These are phyloP conservation scores for Cercospora sp. DNA, from an alignment of 2,329 filamentous ascomycete genomes.

Conservation along the genomic window DNA sequence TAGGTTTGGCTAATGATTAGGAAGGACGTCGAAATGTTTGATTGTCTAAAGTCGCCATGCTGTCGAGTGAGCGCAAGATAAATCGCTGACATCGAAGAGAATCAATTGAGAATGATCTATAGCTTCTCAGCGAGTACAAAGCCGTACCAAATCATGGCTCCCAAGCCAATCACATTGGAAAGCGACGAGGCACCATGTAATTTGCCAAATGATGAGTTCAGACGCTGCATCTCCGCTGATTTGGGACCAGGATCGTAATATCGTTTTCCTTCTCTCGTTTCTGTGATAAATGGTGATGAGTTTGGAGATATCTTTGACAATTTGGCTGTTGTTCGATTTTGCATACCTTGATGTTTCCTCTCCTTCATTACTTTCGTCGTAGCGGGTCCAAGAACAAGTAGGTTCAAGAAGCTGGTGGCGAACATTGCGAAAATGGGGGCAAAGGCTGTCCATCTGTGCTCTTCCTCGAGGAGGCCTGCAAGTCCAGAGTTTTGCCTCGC, in stretches of 20 bases:
- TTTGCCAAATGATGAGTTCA: constrained; percentile 77
- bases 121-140: constrained; percentile 68
- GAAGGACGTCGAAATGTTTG: not conserved
- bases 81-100: not conserved
- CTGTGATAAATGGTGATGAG: constrained; percentile 42
- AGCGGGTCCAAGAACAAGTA: constrained; percentile 69
- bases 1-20: not conserved
- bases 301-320: not conserved
- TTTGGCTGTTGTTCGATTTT: not conserved
- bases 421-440: constrained; percentile 70
- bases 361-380: constrained; percentile 73
- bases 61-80: not conserved
- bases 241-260: constrained; percentile 77
- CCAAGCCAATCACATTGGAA: constrained; percentile 70
- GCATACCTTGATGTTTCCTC: constrained; percentile 74
- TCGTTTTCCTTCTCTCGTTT: constrained; percentile 86
- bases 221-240: constrained; percentile 75
- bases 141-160: constrained; percentile 75
- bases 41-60: not conserved
- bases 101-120: constrained; percentile 11
- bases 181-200: constrained; percentile 81
- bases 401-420: constrained; percentile 69
- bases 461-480: constrained; percentile 53
- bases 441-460: constrained; percentile 65
- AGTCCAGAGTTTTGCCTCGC: constrained; percentile 33